Base-by-base conservation (phyloP, 1,139 yeast genomes). In the Kodamaea derodonti region DNA sequence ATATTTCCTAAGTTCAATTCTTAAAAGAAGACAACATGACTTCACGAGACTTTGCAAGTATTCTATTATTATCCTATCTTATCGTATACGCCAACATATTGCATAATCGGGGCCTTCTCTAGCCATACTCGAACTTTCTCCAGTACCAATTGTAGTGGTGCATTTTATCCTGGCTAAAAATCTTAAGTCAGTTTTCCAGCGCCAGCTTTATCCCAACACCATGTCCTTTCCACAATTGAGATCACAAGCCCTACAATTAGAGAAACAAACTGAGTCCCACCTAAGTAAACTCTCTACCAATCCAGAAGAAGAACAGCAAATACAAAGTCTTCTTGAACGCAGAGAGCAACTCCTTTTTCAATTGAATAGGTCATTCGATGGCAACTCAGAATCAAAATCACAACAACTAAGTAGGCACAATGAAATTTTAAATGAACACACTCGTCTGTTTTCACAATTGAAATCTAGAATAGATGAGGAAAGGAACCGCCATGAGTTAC, bases 371-470 rank as follows among this genome's bases (percentile, higher is more conserved):
- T 60, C 69, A 25, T 59, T 78, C 31, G 87, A 83, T 34, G 65
- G 80, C 9, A 33, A 22, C 18, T 58, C 68, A n/a, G 65, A 81
- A 5, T 76, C 92, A 0, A 85, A 86, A 57, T 58, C 80, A 26
- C 92, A 85, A 50, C 97, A 92, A 54, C 63, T 88, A 31, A 78
- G 82, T 37, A 78, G 97, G 39, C 96, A 88, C 55, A 77, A 75
- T 48, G 96, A 88, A 55, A 74, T 77, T 18, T 64, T 87, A 24
- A 72, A 66, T 36, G 95, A 88, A 37, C 94, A 86, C 56, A 69
- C 75, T 57, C 60, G 68, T 33, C 84, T 81, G 41, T 84, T 75
- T 49, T 60, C 64, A 30, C 74, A 84, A 42, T 74, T 90, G 35
- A 65, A 74, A 43, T 57, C 70, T 6, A 65, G 79, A 11, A 78